phyloP scores from a whole-genome alignment of 169 alveolate genomes.

The Cryptosporidium ubiquitum region DNA sequence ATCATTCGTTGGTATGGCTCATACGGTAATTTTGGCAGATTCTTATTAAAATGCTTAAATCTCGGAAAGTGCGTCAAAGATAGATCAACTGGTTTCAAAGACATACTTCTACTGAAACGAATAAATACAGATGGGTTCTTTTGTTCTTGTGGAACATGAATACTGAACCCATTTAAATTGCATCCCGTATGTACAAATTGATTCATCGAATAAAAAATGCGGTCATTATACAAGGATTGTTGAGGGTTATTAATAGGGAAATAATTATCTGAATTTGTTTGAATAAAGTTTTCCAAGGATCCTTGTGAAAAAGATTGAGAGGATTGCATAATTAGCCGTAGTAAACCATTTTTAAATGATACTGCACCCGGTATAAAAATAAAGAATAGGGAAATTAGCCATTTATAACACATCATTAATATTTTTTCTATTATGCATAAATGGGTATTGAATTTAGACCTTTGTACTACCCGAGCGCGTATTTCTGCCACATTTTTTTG shows the following conservation, averaged over 20 bases:
- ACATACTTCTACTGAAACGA: too few species aligned
- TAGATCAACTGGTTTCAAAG: not conserved
- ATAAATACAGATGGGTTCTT: not conserved
- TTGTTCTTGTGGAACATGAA: not conserved
- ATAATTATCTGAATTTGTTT: not conserved
- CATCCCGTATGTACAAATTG: not conserved
- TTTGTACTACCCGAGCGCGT: not conserved
- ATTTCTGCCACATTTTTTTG: not conserved
- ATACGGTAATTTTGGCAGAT: not conserved
- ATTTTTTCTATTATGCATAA: not conserved
- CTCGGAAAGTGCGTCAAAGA: not conserved
- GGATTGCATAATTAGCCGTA: not conserved
- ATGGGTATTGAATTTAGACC: not conserved
- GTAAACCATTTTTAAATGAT: not conserved
- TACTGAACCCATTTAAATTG: not conserved
- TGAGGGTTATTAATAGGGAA: not conserved
- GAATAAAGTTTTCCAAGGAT: not conserved
- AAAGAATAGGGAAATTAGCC: not conserved
- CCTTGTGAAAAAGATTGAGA: not conserved
- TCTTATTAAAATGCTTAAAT: not conserved
- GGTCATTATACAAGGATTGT: not conserved
- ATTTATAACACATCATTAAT: not conserved
- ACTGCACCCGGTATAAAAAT: not conserved
- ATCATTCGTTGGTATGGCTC: constrained; percentile 68
- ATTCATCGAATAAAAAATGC: not conserved